A percentile compares a stretch with the other conserved stretches of the same genome.
Evolutionary conservation across 2,329 filamentous ascomycete species (phyloP).

Genomic region (Clonostachys rosea): DNA sequence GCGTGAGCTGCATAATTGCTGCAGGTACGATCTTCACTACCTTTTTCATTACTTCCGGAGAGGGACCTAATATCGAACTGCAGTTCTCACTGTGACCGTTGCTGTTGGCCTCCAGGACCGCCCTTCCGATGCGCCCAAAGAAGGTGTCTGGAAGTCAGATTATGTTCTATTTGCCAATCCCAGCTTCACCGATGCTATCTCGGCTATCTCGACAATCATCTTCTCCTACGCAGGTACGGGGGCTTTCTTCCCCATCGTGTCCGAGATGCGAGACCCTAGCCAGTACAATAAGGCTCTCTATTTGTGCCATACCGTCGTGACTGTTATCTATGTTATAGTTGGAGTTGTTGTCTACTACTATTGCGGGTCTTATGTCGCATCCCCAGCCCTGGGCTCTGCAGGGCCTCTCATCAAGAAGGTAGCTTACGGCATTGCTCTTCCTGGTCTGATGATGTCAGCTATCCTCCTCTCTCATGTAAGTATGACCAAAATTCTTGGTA

Average conservation of each 20-base stretch:
- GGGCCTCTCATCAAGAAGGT: slow-evolving; percentile 55
- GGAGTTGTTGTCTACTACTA: slow-evolving; percentile 67
- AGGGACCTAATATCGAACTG: neutral
- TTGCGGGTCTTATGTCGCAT: slow-evolving; percentile 56
- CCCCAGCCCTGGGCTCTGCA: slow-evolving; percentile 65
- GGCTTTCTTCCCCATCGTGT: slow-evolving; percentile 47
- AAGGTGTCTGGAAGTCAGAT: slow-evolving; percentile 14
- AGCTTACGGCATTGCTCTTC: slow-evolving; percentile 65
- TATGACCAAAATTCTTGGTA: too few species aligned
- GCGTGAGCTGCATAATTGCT: slow-evolving; percentile 17
- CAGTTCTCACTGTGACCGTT: slow-evolving; percentile 18
- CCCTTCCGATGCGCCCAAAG: slow-evolving; percentile 12
- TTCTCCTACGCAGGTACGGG: slow-evolving; percentile 61
- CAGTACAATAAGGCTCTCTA: slow-evolving; percentile 51
- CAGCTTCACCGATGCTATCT: slow-evolving; percentile 49
- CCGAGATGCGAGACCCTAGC: slow-evolving; percentile 41
- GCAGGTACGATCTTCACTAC: slow-evolving; percentile 9
- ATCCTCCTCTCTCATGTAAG: too few species aligned
- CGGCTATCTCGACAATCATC: slow-evolving; percentile 63
- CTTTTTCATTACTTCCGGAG: neutral
- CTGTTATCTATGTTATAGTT: slow-evolving; percentile 61
- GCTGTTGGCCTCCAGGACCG: slow-evolving; percentile 20
- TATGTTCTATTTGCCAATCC: slow-evolving; percentile 19
- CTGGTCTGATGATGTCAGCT: slow-evolving; percentile 49
- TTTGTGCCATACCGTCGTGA: slow-evolving; percentile 57